phyloP scores from a whole-genome alignment of 2,329 filamentous ascomycete species.

The Pseudocercospora ulei region DNA sequence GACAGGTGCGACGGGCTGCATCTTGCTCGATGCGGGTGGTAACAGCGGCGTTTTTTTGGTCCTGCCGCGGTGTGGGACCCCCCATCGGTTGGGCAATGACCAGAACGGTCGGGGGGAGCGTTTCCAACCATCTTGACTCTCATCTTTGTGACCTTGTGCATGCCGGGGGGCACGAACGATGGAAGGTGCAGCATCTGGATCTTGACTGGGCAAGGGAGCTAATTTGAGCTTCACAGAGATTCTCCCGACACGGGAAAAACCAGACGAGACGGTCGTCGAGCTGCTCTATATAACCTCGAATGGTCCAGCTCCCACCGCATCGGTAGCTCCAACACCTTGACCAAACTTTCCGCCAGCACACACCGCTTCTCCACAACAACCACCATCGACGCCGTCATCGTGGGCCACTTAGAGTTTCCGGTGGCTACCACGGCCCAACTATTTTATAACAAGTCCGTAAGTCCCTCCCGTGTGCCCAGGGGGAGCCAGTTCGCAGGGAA shows the following conservation, averaged over 20 bases:
- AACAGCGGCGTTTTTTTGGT: no score
- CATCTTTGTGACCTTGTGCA: conserved; percentile 14
- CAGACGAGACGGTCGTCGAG: conserved; percentile 7
- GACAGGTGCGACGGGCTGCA: conserved; percentile 2
- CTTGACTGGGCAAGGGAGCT: conserved; percentile 17
- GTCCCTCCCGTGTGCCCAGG: conserved; percentile 12
- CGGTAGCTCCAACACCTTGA: conserved; percentile 17
- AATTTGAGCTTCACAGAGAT: conserved; percentile 22
- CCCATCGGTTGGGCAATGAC: conserved; percentile 6
- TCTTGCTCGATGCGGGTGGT: conserved; percentile 5
- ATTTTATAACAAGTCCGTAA: conserved; percentile 14
- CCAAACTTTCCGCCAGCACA: conserved; percentile 16
- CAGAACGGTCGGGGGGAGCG: conserved; percentile 15
- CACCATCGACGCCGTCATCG: conserved; percentile 12
- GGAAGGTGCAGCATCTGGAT: conserved; percentile 15
- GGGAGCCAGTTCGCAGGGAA: conserved; percentile 1
- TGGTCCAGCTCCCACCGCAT: conserved; percentile 18
- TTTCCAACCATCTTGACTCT: conserved; percentile 13
- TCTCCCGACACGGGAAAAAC: conserved; percentile 11
- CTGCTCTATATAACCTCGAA: conserved; percentile 20
- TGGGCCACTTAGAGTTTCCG: conserved; percentile 17
- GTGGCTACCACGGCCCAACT: conserved; percentile 17
- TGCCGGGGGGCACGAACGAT: no score
- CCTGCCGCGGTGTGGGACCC: no score
- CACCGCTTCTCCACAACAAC: conserved; percentile 15